phyloP scores from a whole-genome alignment of 108 stramenopile genomes.

The Fragilaria crotonensis region DNA sequence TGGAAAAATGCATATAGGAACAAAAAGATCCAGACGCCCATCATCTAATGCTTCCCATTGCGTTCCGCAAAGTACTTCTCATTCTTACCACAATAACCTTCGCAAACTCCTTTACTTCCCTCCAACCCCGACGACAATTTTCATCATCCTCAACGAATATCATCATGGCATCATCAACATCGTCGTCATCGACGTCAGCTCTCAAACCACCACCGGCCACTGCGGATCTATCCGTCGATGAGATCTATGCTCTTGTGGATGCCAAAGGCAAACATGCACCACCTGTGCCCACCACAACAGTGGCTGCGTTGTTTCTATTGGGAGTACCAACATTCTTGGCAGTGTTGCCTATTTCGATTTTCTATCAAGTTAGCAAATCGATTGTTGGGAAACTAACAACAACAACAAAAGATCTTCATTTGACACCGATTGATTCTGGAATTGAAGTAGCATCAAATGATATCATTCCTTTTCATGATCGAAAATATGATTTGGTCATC shows the following conservation, averaged over 20 bases:
- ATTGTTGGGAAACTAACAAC: not conserved
- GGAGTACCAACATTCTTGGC: slow-evolving; percentile 25
- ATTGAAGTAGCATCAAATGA: slow-evolving; percentile 15
- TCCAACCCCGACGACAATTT: too few species aligned
- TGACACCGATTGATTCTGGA: slow-evolving; percentile 4
- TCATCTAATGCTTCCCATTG: too few species aligned
- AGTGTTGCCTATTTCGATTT: slow-evolving; percentile 31
- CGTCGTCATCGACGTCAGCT: too few species aligned
- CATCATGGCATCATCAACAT: too few species aligned
- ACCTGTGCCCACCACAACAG: slow-evolving; percentile 3
- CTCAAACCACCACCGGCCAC: slow-evolving; percentile 7
- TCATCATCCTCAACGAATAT: too few species aligned
- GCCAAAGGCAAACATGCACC: slow-evolving; percentile 8
- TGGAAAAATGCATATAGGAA: too few species aligned
- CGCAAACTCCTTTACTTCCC: too few species aligned
- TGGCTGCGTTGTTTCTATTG: slow-evolving; percentile 4
- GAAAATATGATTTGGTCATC: slow-evolving; percentile 72
- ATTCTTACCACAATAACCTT: too few species aligned
- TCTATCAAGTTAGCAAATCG: slow-evolving; percentile 31
- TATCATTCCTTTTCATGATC: slow-evolving; percentile 28
- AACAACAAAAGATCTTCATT: not conserved
- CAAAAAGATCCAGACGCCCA: too few species aligned
- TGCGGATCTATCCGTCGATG: slow-evolving; percentile 1
- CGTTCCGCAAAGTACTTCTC: too few species aligned
- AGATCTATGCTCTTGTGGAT: slow-evolving; percentile 4